A percentile compares a stretch with the other conserved stretches of the same genome.
Evolutionary conservation across 2,329 filamentous ascomycete genomes (phyloP).

Genomic region (Hirsutella thompsonii): DNA sequence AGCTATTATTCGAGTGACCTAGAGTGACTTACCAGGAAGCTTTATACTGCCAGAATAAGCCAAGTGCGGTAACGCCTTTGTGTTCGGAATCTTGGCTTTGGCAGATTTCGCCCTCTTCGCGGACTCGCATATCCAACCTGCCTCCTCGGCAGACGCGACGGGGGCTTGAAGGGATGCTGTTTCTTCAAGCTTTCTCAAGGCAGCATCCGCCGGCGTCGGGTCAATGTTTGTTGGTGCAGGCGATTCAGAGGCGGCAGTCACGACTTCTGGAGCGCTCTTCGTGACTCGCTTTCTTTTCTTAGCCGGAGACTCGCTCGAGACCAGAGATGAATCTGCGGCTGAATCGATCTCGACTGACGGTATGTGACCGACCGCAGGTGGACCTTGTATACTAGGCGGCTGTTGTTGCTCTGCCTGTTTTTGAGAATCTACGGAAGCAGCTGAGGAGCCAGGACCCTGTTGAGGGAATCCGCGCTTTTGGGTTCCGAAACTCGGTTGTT

Average conservation of each 20-base stretch:
- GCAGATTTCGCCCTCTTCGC: conserved; percentile 22
- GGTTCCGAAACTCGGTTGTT: conserved; percentile 5
- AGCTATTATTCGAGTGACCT: neutral
- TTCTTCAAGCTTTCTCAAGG: conserved; percentile 20
- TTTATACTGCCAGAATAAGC: conserved; percentile 25
- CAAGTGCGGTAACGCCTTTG: conserved; percentile 25
- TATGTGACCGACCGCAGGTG: conserved; percentile 1
- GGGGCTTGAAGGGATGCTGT: conserved; percentile 18
- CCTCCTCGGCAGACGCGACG: conserved; percentile 19
- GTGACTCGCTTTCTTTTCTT: conserved; percentile 25
- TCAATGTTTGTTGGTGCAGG: conserved; percentile 10
- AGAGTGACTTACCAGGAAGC: conserved; percentile 17
- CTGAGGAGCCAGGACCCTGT: conserved; percentile 1
- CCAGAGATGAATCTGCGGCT: neutral
- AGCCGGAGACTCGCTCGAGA: conserved; percentile 11
- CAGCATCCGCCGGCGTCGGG: conserved; percentile 11
- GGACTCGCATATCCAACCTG: conserved; percentile 22
- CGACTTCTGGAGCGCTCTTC: conserved; percentile 15
- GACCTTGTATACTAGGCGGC: conserved; percentile 9
- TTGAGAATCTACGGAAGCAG: neutral
- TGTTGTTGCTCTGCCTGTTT: conserved; percentile 9
- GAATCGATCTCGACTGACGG: neutral
- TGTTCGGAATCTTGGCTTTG: conserved; percentile 23
- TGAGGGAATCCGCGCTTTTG: conserved; percentile 13
- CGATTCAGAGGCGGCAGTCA: conserved; percentile 12